Percentiles rank a stretch among this genome's conserved stretches.
Evolutionary conservation across 2,329 filamentous ascomycete species (phyloP).

Genomic region (Penicillium vulpinum): DNA sequence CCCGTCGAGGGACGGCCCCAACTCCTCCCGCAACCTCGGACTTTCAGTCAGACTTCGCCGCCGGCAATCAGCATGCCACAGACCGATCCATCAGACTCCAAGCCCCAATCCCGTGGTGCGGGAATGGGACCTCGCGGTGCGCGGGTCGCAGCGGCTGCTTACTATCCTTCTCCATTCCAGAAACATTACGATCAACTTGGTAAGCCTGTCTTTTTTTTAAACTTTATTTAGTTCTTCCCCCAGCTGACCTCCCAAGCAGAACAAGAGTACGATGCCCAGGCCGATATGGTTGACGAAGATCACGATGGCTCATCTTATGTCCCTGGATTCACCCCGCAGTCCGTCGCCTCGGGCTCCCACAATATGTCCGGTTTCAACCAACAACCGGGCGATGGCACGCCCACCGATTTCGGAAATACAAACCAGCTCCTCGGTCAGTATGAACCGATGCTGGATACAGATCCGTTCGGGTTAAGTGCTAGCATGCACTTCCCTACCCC

Average conservation of each 20-base stretch:
- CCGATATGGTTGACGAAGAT: slow-evolving; percentile 84
- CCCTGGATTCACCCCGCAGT: slow-evolving; percentile 48
- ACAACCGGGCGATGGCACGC: slow-evolving; percentile 37
- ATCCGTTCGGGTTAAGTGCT: slow-evolving; percentile 88
- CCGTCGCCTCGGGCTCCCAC: slow-evolving; percentile 46
- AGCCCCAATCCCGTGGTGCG: slow-evolving; percentile 27
- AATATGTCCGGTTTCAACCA: slow-evolving; percentile 45
- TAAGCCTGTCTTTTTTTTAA: slow-evolving; percentile 73
- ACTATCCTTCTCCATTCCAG: slow-evolving; percentile 85
- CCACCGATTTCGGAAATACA: slow-evolving; percentile 45
- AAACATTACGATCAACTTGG: slow-evolving; percentile 95
- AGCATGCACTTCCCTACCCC: slow-evolving; percentile 93
- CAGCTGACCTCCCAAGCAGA: slow-evolving; percentile 59
- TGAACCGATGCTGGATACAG: slow-evolving; percentile 85
- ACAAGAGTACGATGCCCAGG: slow-evolving; percentile 92
- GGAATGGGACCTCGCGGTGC: slow-evolving; percentile 31
- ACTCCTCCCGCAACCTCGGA: slow-evolving; percentile 42
- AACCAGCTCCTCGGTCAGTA: slow-evolving; percentile 66
- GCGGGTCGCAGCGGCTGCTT: slow-evolving; percentile 53
- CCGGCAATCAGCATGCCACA: slow-evolving; percentile 39
- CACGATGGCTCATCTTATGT: slow-evolving; percentile 70
- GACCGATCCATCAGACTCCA: slow-evolving; percentile 37
- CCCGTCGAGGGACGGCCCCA: slow-evolving; percentile 55
- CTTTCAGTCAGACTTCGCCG: slow-evolving; percentile 35
- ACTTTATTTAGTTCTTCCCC: slow-evolving; percentile 24